Evolutionary conservation across 805 yeast genomes (phyloP).

Genomic region (Blastobotrys muscicola): DNA sequence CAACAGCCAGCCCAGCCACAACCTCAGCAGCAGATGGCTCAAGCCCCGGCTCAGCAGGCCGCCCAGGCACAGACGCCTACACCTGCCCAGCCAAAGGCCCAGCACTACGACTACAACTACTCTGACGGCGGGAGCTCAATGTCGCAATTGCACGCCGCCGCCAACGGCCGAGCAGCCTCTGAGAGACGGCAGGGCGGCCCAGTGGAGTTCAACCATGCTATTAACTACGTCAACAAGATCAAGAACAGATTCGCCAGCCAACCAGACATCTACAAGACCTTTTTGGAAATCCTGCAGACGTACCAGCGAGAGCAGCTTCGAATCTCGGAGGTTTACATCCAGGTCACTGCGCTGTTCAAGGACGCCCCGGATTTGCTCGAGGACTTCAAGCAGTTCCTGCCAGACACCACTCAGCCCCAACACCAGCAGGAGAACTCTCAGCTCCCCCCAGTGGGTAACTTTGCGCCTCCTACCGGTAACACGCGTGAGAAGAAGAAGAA

Average conservation of each 20-base stretch:
- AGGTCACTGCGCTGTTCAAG: constrained; percentile 78
- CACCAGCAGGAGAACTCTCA: constrained; percentile 34
- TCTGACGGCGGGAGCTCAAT: constrained; percentile 16
- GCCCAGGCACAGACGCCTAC: constrained; percentile 8
- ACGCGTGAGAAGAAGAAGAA: constrained; percentile 22
- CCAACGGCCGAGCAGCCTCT: constrained; percentile 23
- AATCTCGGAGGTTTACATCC: constrained; percentile 89
- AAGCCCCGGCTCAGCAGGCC: constrained; percentile 16
- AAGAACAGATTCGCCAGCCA: constrained; percentile 87
- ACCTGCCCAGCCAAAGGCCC: constrained; percentile 5
- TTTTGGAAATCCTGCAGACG: constrained; percentile 89
- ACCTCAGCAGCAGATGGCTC: constrained; percentile 15
- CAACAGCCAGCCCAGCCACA: constrained; percentile 15
- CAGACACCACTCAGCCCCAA: constrained; percentile 55
- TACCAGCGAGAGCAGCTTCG: constrained; percentile 95
- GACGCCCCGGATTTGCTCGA: constrained; percentile 91
- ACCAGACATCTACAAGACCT: constrained; percentile 92
- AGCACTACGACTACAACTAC: constrained; percentile 5
- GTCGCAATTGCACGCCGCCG: constrained; percentile 33
- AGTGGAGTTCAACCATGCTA: constrained; percentile 95
- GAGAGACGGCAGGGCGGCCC: constrained; percentile 40
- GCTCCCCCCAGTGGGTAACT: constrained; percentile 82
- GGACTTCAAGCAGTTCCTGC: constrained; percentile 91
- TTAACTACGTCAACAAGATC: constrained; percentile 90
- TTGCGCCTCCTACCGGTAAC: constrained; percentile 54